phyloP scores from a whole-genome alignment of 2,329 filamentous ascomycete genomes.

The Cryphonectria naterciae region DNA sequence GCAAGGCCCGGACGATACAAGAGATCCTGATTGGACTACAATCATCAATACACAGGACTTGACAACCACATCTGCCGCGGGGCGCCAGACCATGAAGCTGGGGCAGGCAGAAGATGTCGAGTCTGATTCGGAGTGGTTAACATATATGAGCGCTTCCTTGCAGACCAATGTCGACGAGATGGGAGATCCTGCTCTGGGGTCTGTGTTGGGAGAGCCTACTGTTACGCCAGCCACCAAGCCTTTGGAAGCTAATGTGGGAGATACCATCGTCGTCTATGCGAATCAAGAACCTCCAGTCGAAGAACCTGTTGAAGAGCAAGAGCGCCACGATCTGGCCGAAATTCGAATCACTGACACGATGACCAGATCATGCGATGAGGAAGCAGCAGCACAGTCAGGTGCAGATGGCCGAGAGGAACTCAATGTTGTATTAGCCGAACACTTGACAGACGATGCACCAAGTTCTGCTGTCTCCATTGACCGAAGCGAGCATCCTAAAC shows the following conservation, averaged over 20 bases:
- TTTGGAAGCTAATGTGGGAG: constrained; percentile 17
- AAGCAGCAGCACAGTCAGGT: background rate
- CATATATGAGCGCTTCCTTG: background rate
- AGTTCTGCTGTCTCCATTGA: background rate
- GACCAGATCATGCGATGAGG: background rate
- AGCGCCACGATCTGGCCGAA: background rate
- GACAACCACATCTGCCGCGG: background rate
- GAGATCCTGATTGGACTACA: constrained; percentile 19
- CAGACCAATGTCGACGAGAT: background rate
- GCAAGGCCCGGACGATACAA: constrained; percentile 9
- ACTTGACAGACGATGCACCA: background rate
- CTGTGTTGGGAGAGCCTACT: background rate
- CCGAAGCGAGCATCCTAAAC: background rate
- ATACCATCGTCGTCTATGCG: constrained; percentile 21
- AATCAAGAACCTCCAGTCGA: background rate
- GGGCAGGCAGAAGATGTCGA: background rate
- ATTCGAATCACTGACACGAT: background rate
- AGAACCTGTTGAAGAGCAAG: background rate
- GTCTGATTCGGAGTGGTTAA: constrained; percentile 3
- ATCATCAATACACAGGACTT: constrained; percentile 21
- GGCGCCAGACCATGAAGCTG: background rate
- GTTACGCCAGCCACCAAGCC: background rate
- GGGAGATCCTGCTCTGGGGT: background rate
- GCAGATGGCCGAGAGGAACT: background rate
- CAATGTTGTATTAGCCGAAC: background rate